Conservation (phyloP, 2,329 filamentous ascomycete species). For the Shiraia bambusicola region DNA sequence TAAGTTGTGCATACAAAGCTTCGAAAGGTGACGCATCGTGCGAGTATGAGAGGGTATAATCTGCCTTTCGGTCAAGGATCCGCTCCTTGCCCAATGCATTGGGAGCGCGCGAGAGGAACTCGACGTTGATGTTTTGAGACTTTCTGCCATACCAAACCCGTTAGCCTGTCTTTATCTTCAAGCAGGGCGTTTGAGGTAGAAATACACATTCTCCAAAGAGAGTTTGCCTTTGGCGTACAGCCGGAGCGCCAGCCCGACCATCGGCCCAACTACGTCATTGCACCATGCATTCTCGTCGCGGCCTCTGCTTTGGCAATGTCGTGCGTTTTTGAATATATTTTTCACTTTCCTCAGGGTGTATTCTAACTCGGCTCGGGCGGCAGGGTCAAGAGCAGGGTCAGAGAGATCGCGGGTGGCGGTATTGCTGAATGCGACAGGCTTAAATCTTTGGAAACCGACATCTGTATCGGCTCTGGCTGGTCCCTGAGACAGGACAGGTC, state of each 20-base stretch:
- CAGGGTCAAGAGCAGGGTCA: constrained; percentile 1
- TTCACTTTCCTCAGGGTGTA: constrained; percentile 13
- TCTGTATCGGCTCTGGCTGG: constrained; percentile 4
- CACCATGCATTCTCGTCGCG: constrained; percentile 16
- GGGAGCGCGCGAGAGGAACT: constrained; percentile 2
- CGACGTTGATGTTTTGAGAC: constrained; percentile 1
- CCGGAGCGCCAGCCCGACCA: constrained; percentile 9
- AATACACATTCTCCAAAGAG: constrained; percentile 8
- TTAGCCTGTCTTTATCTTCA: constrained; percentile 2
- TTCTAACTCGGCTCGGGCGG: too few relatives aligned
- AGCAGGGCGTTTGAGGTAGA: constrained; percentile 2
- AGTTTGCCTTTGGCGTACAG: constrained; percentile 9
- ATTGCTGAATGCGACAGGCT: constrained; percentile 7
- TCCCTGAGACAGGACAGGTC: too few relatives aligned
- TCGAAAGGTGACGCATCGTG: constrained; percentile 3
- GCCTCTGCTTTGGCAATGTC: constrained; percentile 3
- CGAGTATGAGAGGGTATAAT: constrained; percentile 9
- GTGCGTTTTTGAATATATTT: constrained; percentile 4
- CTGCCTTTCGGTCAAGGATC: constrained; percentile 4
- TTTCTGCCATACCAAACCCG: constrained; percentile 4
- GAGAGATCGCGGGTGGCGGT: constrained; percentile 5
- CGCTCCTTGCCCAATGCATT: not conserved
- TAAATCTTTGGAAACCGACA: constrained; percentile 5
- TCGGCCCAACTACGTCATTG: constrained; percentile 7
- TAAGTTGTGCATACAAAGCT: constrained; percentile 4